These are phyloP conservation scores for Debaryomyces subglobosus DNA, from an alignment of 1,139 yeast genomes.

Conservation along the genomic window DNA sequence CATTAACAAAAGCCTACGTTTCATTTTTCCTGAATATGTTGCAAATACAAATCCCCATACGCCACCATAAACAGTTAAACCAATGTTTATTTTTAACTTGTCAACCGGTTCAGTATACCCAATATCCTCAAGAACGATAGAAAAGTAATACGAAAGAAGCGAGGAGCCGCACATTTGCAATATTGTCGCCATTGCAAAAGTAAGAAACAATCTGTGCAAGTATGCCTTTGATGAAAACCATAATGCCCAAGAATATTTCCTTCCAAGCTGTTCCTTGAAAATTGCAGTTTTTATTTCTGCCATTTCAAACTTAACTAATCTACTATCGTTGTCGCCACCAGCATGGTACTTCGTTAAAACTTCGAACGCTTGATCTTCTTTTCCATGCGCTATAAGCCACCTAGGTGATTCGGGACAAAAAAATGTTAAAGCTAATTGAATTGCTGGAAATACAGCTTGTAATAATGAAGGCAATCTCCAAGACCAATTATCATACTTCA, in stretches of 20 bases:
- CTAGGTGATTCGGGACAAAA: conserved; percentile 52
- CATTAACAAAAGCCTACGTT: conserved; percentile 14
- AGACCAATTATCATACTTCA: conserved; percentile 14
- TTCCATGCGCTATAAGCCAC: conserved; percentile 41
- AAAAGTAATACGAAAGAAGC: conserved; percentile 19
- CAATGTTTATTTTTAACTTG: conserved; percentile 13
- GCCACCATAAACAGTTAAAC: conserved; percentile 13
- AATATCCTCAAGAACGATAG: conserved; percentile 16
- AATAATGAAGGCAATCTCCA: conserved; percentile 15
- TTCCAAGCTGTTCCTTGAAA: conserved; percentile 22
- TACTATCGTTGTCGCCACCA: conserved; percentile 30
- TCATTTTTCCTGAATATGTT: conserved; percentile 6
- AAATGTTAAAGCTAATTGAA: conserved; percentile 45
- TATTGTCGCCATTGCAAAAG: conserved; percentile 14
- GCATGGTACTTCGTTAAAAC: conserved; percentile 47
- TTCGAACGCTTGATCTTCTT: conserved; percentile 37
- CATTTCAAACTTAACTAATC: conserved; percentile 40
- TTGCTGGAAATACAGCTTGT: conserved; percentile 5
- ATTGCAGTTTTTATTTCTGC: conserved; percentile 37
- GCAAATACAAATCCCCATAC: conserved; percentile 25
- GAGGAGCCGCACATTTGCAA: conserved; percentile 17
- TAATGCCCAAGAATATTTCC: conserved; percentile 26
- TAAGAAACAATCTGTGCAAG: conserved; percentile 12
- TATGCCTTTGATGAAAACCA: conserved; percentile 26
- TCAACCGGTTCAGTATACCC: conserved; percentile 16